phyloP scores from a whole-genome alignment of 2,329 filamentous ascomycete genomes.

The Cladophialophora bantiana region DNA sequence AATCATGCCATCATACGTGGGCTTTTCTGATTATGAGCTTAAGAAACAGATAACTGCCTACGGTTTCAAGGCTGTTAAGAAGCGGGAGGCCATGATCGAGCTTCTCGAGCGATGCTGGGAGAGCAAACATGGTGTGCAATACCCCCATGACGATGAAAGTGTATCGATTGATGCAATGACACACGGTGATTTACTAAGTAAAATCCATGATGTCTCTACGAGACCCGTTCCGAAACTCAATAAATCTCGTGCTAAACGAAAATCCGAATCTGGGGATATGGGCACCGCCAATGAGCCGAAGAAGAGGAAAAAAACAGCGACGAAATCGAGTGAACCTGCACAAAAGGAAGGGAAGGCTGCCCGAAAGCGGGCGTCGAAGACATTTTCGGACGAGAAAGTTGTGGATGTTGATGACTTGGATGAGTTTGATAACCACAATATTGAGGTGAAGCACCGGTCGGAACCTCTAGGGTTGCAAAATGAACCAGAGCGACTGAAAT shows the following conservation, averaged over 20 bases:
- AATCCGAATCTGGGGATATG: constrained; percentile 23
- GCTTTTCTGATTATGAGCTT: constrained; percentile 69
- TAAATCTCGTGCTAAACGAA: constrained; percentile 33
- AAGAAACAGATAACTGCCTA: constrained; percentile 67
- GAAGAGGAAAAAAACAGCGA: constrained; percentile 32
- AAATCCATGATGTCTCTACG: constrained; percentile 37
- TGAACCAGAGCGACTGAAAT: background rate
- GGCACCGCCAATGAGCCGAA: constrained; percentile 31
- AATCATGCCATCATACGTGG: constrained; percentile 64
- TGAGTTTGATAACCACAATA: background rate
- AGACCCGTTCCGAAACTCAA: constrained; percentile 37
- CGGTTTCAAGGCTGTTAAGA: constrained; percentile 76
- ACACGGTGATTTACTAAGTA: constrained; percentile 39
- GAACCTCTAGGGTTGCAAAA: background rate
- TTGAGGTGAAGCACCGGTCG: background rate
- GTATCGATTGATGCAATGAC: constrained; percentile 16
- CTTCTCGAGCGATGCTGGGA: constrained; percentile 75
- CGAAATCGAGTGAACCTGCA: constrained; percentile 11
- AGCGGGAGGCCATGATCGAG: constrained; percentile 71
- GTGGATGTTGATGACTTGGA: constrained; percentile 40
- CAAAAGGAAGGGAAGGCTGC: constrained; percentile 11
- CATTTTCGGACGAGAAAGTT: constrained; percentile 25
- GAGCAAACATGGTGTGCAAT: constrained; percentile 55
- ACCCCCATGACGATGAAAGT: constrained; percentile 29
- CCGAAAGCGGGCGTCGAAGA: constrained; percentile 23